A percentile compares a stretch with the other conserved stretches of the same genome.
phyloP scores from a whole-genome alignment of 768 basidiomycete species.

The Auricularia heimuer region DNA sequence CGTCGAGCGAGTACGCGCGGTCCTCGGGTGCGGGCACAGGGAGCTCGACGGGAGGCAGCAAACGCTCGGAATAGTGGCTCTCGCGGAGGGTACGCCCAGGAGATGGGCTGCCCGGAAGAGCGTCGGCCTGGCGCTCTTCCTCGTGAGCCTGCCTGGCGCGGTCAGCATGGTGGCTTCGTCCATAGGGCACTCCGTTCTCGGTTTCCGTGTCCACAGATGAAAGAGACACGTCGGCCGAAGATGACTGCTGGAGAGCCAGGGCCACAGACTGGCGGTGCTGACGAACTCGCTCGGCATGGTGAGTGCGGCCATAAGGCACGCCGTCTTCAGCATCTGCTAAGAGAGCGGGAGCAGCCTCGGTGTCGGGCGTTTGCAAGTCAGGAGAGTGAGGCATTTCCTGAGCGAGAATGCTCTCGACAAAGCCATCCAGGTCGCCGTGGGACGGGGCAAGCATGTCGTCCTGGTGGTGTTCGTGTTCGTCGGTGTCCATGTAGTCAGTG shows the following conservation, averaged over 20 bases:
- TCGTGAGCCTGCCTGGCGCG: conserved; percentile 18
- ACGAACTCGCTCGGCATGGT: conserved; percentile 42
- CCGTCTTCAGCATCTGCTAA: conserved; percentile 37
- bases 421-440: background rate
- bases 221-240: background rate
- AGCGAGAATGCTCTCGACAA: background rate
- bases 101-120: background rate
- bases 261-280: background rate
- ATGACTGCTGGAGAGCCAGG: background rate
- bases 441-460: background rate
- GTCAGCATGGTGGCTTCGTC: conserved; percentile 52
- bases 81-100: background rate
- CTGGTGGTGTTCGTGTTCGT: background rate
- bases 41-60: background rate
- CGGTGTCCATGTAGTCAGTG: conserved; percentile 21
- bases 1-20: conserved; percentile 1
- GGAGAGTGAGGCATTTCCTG: background rate
- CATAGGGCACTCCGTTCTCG: conserved; percentile 55
- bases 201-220: conserved; percentile 9
- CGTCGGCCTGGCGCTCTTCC: background rate
- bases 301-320: conserved; percentile 54
- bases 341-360: background rate
- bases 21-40: background rate
- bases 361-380: background rate
- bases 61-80: background rate